Conservation (phyloP, 176 grass and related monocot genomes). For the Musa troglodytarum region DNA sequence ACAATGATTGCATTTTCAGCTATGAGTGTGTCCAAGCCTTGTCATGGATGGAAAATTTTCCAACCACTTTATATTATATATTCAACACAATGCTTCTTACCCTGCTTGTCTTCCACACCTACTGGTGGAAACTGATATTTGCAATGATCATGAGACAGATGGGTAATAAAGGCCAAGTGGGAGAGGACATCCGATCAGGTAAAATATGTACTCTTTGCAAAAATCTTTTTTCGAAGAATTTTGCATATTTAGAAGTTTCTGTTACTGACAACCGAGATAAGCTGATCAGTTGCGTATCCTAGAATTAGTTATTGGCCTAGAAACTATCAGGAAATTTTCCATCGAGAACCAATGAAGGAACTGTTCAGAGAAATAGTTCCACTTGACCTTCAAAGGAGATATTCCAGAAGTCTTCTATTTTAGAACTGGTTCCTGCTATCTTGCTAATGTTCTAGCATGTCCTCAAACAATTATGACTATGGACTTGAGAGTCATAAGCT, state of each 20-base stretch:
- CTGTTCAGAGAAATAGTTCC: no score
- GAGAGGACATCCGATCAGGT: slow-evolving; percentile 18
- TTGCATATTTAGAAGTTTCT: neutral
- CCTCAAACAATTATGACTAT: neutral
- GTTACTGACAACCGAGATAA: neutral
- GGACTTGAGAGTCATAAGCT: no score
- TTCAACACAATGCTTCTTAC: slow-evolving; percentile 97
- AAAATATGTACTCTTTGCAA: neutral
- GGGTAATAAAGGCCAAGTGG: slow-evolving; percentile 59
- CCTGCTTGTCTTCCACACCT: slow-evolving; percentile 82
- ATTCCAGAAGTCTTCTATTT: neutral
- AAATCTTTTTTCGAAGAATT: neutral
- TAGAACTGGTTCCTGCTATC: neutral
- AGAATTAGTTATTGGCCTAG: neutral
- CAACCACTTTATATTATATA: slow-evolving; percentile 63
- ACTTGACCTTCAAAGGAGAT: no score
- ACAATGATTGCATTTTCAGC: slow-evolving; percentile 44
- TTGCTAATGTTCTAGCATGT: neutral
- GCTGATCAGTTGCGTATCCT: neutral
- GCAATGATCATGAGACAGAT: slow-evolving; percentile 84
- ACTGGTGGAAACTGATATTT: slow-evolving; percentile 95
- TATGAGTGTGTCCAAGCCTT: slow-evolving; percentile 42
- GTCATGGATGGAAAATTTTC: slow-evolving; percentile 35
- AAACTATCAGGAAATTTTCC: neutral
- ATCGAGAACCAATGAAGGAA: neutral